Evolutionary conservation across 2,329 filamentous ascomycete genomes (phyloP).

Genomic region (Byssoonygena ceratinophila): DNA sequence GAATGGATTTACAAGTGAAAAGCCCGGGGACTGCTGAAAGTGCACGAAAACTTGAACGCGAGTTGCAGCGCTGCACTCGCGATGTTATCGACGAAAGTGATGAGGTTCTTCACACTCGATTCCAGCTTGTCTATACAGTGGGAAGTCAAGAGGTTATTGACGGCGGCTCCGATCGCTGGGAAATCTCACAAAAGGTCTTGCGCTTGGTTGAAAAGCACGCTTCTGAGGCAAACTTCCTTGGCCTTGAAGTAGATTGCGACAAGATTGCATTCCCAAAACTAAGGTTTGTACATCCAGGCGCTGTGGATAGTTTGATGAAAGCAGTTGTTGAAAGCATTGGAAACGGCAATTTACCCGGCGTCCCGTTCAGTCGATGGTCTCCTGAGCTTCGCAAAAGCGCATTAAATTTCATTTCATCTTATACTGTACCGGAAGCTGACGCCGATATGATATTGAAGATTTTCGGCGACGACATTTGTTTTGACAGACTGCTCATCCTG

Average conservation of each 20-base stretch:
- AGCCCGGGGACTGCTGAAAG: constrained; percentile 15
- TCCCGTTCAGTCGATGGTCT: constrained; percentile 19
- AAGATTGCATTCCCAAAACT: constrained; percentile 19
- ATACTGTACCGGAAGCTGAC: not conserved
- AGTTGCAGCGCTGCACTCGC: constrained; percentile 33
- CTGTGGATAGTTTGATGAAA: constrained; percentile 12
- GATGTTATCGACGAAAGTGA: constrained; percentile 57
- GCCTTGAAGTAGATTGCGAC: constrained; percentile 15
- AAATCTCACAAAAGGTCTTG: constrained; percentile 18
- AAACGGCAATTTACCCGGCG: constrained; percentile 13
- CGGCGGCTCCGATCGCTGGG: constrained; percentile 47
- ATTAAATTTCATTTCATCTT: constrained; percentile 15
- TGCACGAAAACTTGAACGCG: constrained; percentile 21
- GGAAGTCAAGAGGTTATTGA: constrained; percentile 44
- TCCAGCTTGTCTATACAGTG: constrained; percentile 54
- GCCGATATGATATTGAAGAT: not conserved
- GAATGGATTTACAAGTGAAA: constrained; percentile 39
- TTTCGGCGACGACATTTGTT: constrained; percentile 1
- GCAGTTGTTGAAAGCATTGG: constrained; percentile 15
- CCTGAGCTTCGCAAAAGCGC: constrained; percentile 12
- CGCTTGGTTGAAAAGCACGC: constrained; percentile 13
- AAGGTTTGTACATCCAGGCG: constrained; percentile 17
- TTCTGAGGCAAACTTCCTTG: not conserved
- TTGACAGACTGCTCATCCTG: constrained; percentile 21
- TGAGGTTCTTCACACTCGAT: constrained; percentile 50